phyloP scores from a whole-genome alignment of 257 asterid species.

The Sherardia arvensis region DNA sequence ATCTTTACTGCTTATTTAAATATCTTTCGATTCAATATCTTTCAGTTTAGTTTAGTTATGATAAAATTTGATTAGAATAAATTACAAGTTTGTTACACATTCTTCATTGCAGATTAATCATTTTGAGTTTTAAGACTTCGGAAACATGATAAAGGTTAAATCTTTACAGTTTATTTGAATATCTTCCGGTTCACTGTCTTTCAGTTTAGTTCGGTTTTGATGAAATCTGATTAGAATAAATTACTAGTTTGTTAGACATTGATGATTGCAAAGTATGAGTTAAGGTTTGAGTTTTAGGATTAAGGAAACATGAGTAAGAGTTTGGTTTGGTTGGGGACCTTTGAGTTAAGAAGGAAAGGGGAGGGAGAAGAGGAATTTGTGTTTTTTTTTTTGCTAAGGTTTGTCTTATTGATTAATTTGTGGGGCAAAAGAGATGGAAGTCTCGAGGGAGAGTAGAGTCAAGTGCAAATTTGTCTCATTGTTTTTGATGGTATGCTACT shows the following conservation, averaged over 20 bases:
- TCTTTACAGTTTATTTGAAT: no score
- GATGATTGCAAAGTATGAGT: constrained; percentile 7
- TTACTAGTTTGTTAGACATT: constrained; percentile 5
- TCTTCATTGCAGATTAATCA: no score
- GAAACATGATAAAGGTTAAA: no score
- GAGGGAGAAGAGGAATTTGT: background rate
- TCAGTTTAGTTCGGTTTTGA: no score
- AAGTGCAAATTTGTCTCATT: background rate
- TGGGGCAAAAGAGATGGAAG: background rate
- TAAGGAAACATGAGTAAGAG: background rate
- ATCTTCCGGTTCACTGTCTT: no score
- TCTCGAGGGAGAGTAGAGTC: background rate
- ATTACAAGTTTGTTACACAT: no score
- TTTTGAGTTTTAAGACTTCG: no score
- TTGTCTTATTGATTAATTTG: background rate
- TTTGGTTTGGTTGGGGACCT: background rate
- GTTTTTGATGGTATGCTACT: background rate
- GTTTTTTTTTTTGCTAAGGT: background rate
- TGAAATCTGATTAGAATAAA: no score
- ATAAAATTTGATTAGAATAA: no score
- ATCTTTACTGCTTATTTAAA: no score
- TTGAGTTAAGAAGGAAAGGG: background rate
- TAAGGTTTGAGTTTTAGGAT: background rate
- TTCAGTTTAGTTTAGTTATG: no score
- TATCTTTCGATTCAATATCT: no score